phyloP scores from a whole-genome alignment of 2,329 filamentous ascomycete species.

The Aspergillus sp. region DNA sequence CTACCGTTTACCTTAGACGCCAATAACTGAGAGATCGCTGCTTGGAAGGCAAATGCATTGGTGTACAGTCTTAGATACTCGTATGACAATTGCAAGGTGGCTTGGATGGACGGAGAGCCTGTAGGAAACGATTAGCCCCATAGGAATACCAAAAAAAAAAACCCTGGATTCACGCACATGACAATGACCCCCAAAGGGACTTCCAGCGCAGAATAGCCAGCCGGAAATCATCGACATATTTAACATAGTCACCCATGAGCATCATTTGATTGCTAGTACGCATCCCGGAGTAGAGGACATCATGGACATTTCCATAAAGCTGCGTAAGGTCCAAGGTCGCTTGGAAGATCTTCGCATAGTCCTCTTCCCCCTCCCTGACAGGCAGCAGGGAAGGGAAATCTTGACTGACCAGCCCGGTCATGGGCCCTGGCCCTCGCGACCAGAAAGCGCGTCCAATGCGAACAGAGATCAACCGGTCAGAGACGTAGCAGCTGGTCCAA shows the following conservation, averaged over 20 bases:
- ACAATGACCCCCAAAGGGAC: slow-evolving; percentile 58
- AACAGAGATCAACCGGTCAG: slow-evolving; percentile 61
- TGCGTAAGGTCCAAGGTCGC: slow-evolving; percentile 64
- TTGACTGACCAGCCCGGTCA: slow-evolving; percentile 55
- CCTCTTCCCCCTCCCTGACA: slow-evolving; percentile 51
- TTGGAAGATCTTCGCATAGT: slow-evolving; percentile 61
- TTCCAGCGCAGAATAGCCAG: slow-evolving; percentile 63
- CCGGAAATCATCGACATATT: slow-evolving; percentile 67
- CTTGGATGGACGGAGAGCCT: slow-evolving; percentile 58
- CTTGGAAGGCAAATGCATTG: slow-evolving; percentile 68
- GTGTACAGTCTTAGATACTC: slow-evolving; percentile 66
- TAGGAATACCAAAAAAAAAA: background rate
- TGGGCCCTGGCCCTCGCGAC: slow-evolving; percentile 61
- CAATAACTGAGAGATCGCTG: slow-evolving; percentile 50
- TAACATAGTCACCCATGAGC: slow-evolving; percentile 62
- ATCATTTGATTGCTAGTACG: slow-evolving; percentile 62
- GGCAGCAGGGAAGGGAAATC: slow-evolving; percentile 61
- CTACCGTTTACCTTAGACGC: slow-evolving; percentile 33
- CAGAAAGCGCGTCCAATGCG: slow-evolving; percentile 65
- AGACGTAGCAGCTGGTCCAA: slow-evolving; percentile 62
- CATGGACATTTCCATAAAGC: slow-evolving; percentile 65
- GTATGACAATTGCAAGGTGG: slow-evolving; percentile 60
- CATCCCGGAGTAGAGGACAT: slow-evolving; percentile 64
- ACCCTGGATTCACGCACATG: slow-evolving; percentile 40
- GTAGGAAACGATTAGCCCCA: slow-evolving; percentile 8